Evolutionary conservation across 1,139 yeast genomes (phyloP), one percentile per base, ranked within the genome.

Genomic region (Saccharomycopsis hybrid): DNA sequence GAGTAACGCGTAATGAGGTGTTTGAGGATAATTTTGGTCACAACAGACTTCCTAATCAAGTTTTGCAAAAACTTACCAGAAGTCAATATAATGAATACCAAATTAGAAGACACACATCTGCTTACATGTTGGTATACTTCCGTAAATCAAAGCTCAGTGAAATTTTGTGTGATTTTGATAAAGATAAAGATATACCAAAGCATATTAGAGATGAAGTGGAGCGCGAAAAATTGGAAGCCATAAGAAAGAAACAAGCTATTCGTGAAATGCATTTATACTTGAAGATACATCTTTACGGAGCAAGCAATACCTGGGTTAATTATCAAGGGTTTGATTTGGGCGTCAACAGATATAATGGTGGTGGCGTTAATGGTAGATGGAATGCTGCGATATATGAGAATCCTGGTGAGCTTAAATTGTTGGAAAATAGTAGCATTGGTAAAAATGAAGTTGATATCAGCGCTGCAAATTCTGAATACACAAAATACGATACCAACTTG

Each of bases 101-200:
- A 49, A 66, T 82, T 24, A 77, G 88, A 58, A 78, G 96, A 49
- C 92, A 87, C 44, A 89, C 97, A 0, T 87, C 95, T 47, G 98
- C 98, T 2, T 92, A 92, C 63, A 92, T 92, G 99, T 77, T 92
- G 68, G 98, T 92, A 2, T 92, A 92, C 63, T 78, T 90, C 56
- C 77, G 95, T 49, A 82, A 85, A 61, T 68, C 76, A 5, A 77
- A 76, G 40, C 67, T 82, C 45, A 72, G 72, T 2, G 75, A 74
- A 7, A 74, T 90, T 24, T 71, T 92, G 54, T 81, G 81, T 5
- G 77, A 75, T 0, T 75, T 74, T 8, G 52, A 50, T 35, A 69
- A 72, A 25, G 83, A 80, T 18, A 68, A 66, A 3, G 80, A 77
- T 51, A 78, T 86, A 38, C 97, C 97, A 3, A 60, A 64, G 2